Evolutionary conservation across 106 monocot species (phyloP), one percentile per base, ranked within the genome.

Genomic region (Dendrobium catenatum): DNA sequence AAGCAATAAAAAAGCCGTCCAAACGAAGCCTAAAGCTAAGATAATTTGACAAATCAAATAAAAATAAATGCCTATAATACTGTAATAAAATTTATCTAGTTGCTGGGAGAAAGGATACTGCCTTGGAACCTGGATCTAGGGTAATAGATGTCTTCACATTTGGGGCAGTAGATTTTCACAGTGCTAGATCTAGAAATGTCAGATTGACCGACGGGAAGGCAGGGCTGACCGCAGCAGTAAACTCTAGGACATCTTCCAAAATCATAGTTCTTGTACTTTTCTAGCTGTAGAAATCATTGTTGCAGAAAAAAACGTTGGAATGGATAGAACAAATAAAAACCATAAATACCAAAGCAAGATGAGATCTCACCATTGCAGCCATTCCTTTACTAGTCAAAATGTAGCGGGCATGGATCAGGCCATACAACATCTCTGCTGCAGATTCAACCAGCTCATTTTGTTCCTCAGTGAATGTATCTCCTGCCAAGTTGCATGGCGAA

Each of bases 401-500:
- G 83, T 83, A 83, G 55, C 83, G 77, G n/a, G 72, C 78, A 72
- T 83, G 83, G 55, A 83, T 83, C 78, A 83, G 78, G 72, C 83
- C 83, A 83, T 83, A 83, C 24, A 83, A 72, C 78, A 78, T 72
- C 83, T 83, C 83, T 55, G 83, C 83, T 55, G 83, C 83, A 10
- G 83, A 83, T 83, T 83, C 83, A 83, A 83, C 70, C 83, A 83
- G 56, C 83, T 83, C 78, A 42, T 78, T 83, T 67, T 83, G 83
- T 46, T 83, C 78, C 24, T 83, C 83, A 42, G 83, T 83, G 33
- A 83, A 83, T 77, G 76, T 68, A 18, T 83, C 83, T 67, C 78
- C 83, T 83, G 76, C 43, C 1, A 10, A 72, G 72, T 40, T 24
- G 40, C 16, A 72, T 13, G 24, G 3, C 33, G 2, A 70, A 16